These are phyloP conservation scores for Gentiana macrophylla DNA, from an alignment of 257 asterid species.

Conservation along the genomic window DNA sequence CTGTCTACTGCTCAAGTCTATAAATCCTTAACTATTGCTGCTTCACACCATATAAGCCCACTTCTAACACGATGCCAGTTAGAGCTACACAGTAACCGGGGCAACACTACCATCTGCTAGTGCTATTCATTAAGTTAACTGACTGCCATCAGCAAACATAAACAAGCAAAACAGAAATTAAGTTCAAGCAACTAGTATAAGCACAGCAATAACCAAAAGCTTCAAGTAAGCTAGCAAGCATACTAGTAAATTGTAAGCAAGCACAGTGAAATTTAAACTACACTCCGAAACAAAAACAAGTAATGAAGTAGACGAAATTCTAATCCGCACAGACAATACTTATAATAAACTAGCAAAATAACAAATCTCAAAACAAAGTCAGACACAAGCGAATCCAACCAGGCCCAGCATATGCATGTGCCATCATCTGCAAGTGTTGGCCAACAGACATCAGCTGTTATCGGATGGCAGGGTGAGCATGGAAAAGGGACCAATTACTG, in stretches of 20 bases:
- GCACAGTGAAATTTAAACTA: slow-evolving; percentile 31
- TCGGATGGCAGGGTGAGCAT: slow-evolving; percentile 7
- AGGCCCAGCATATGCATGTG: slow-evolving; percentile 22
- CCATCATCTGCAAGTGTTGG: slow-evolving; percentile 37
- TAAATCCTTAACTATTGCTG: slow-evolving; percentile 18
- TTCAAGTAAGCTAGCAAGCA: slow-evolving; percentile 29
- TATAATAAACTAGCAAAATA: slow-evolving; percentile 45
- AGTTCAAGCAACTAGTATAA: slow-evolving; percentile 25
- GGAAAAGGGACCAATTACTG: slow-evolving; percentile 20
- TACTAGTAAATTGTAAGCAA: slow-evolving; percentile 25
- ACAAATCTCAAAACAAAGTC: slow-evolving; percentile 27
- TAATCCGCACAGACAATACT: slow-evolving; percentile 37
- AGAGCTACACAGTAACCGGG: slow-evolving; percentile 1
- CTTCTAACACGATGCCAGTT: slow-evolving; percentile 1
- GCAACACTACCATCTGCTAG: slow-evolving; percentile 7
- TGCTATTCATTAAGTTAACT: slow-evolving; percentile 10
- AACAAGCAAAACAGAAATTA: slow-evolving; percentile 21
- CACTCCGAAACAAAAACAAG: slow-evolving; percentile 31
- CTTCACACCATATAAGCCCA: slow-evolving; percentile 15
- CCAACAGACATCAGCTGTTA: slow-evolving; percentile 22
- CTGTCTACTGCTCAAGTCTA: slow-evolving; percentile 25
- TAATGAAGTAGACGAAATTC: slow-evolving; percentile 23
- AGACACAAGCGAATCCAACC: slow-evolving; percentile 45
- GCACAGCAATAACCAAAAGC: slow-evolving; percentile 30
- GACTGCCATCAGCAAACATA: slow-evolving; percentile 16